Base-by-base conservation (phyloP, 208 protist genomes). In the Trypanosoma melophagium region DNA sequence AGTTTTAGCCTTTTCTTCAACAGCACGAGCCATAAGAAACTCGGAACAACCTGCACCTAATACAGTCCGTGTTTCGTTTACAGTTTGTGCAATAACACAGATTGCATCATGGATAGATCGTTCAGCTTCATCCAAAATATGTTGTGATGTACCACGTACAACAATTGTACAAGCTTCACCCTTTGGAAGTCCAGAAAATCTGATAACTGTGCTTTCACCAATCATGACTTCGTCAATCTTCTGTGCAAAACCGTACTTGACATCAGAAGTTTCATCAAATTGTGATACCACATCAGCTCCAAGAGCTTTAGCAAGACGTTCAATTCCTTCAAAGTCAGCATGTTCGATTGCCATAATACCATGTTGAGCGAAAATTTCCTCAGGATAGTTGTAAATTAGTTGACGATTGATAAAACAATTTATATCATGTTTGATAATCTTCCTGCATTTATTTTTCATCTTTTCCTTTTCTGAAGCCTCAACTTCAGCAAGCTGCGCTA, bases 371-470 rank as follows among this genome's bases (percentile, higher is more conserved):
- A 99, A 99, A 49, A 98, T 93, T 77, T 99, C 97, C 81, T 99
- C 98, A 19, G 99, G 98, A 69, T 99, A 97, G 84, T 99, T 99
- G 88, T 99, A 99, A 69, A 99, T 99, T 12, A 99, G 86, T 84
- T 99, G 98, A 47, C 99, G 87, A 81, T 99, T 99, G 79, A 99
- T 98, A 78, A 99, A 99, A 70, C 96, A 95, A 77, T 99, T 99
- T 79, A 98, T 97, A 54, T 96, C 86, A 79, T 99, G 96, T 40
- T 87, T 86, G 24, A 98, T 80, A 69, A 99, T 99, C 70, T 98
- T 97, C 71, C 99, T 95, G 74, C 96, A 98, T 81, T 97, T 97
- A n/a, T 49, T 79, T 77, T 94, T 95, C 91, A 96, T 97, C 68
- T 95, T 95, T 16, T 73, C 83, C 61, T 98, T 98, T 86, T 99